phyloP scores from a whole-genome alignment of 2,329 filamentous ascomycete species.

The Byssothecium circinans region DNA sequence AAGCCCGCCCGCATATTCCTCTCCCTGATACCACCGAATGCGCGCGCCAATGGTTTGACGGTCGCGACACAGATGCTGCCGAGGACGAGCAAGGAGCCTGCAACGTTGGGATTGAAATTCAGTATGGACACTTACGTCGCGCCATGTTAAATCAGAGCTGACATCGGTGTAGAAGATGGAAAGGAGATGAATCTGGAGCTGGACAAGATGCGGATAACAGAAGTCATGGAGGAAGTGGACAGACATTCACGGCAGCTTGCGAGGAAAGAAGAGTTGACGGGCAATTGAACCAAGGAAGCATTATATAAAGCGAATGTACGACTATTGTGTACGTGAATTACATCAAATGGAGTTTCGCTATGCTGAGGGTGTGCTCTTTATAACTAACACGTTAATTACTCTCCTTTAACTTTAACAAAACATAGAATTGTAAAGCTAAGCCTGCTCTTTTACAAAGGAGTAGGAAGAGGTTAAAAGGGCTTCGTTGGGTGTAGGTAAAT shows the following conservation, averaged over 20 bases:
- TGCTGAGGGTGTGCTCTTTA: too few relatives aligned
- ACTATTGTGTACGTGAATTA: slow-evolving; percentile 12
- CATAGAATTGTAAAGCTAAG: too few relatives aligned
- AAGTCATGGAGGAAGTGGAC: slow-evolving; percentile 85
- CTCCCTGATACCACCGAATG: slow-evolving; percentile 77
- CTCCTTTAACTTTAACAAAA: too few relatives aligned
- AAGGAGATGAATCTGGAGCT: slow-evolving; percentile 84
- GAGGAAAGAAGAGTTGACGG: slow-evolving; percentile 76
- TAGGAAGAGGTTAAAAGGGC: too few relatives aligned
- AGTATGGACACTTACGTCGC: slow-evolving; percentile 57
- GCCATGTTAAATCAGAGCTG: slow-evolving; percentile 10
- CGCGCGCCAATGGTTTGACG: slow-evolving; percentile 71
- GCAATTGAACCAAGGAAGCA: slow-evolving; percentile 26
- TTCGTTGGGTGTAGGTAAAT: too few relatives aligned
- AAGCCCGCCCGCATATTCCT: slow-evolving; percentile 89
- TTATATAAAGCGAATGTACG: slow-evolving; percentile 6
- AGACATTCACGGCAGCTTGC: slow-evolving; percentile 81
- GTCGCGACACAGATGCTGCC: slow-evolving; percentile 78
- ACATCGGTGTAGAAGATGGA: slow-evolving; percentile 71
- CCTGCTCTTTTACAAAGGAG: too few relatives aligned
- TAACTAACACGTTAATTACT: too few relatives aligned
- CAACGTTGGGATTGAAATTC: slow-evolving; percentile 77
- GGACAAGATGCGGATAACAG: slow-evolving; percentile 79
- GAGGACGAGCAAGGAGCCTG: slow-evolving; percentile 67
- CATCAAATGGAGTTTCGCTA: slow-evolving; percentile 33